Percentiles rank a stretch among this genome's conserved stretches.
phyloP scores from a whole-genome alignment of 2,329 filamentous ascomycete species.

The Incumbomyces delicatus region DNA sequence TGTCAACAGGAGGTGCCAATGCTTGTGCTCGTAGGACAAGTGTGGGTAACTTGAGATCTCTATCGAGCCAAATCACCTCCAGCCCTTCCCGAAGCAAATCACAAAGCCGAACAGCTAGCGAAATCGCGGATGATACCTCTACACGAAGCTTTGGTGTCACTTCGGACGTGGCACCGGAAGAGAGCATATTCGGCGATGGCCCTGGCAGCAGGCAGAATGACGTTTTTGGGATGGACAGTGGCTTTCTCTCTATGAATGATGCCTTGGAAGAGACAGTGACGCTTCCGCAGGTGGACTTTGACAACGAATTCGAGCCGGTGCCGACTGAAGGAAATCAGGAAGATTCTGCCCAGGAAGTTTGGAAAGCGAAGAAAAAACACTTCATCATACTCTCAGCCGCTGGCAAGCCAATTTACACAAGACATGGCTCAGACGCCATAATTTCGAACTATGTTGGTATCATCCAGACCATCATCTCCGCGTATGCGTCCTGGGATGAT shows the following conservation, averaged over 20 bases:
- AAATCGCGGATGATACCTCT: conserved; percentile 40
- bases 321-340: conserved; percentile 35
- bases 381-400: conserved; percentile 94
- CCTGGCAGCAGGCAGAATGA: conserved; percentile 32
- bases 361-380: conserved; percentile 92
- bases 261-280: conserved; percentile 44
- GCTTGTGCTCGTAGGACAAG: conserved; percentile 53
- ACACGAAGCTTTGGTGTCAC: conserved; percentile 42
- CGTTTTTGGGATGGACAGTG: conserved; percentile 25
- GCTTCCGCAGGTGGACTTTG: conserved; percentile 44
- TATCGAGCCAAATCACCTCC: conserved; percentile 35
- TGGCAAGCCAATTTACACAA: conserved; percentile 93
- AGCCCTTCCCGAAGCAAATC: conserved; percentile 26
- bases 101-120: conserved; percentile 39
- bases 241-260: conserved; percentile 1
- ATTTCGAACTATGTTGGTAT: conserved; percentile 93
- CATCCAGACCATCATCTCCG: conserved; percentile 94
- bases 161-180: conserved; percentile 57
- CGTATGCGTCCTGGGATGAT: conserved; percentile 75
- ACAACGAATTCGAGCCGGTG: conserved; percentile 62
- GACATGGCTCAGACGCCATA: conserved; percentile 80
- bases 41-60: conserved; percentile 58
- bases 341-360: conserved; percentile 57
- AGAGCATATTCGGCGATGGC: conserved; percentile 70
- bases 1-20: conserved; percentile 73